Percentiles rank a stretch among this genome's conserved stretches.
phyloP scores from a whole-genome alignment of 495 filamentous ascomycete genomes.

The Thozetella sp. region DNA sequence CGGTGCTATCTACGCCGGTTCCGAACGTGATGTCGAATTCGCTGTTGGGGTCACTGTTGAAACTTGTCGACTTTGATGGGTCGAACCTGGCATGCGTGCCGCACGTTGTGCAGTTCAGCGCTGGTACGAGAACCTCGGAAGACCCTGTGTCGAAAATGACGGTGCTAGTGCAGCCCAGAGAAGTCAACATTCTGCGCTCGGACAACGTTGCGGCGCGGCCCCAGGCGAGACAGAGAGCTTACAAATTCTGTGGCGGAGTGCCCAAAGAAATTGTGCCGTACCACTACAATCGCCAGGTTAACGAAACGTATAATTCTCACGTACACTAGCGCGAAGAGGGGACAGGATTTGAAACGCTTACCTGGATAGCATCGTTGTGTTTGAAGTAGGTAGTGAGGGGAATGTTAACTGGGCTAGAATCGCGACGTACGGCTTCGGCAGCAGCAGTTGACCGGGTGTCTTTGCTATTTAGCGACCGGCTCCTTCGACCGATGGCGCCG shows the following conservation, averaged over 20 bases:
- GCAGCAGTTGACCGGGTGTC: too few species aligned
- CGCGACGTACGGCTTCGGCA: background rate
- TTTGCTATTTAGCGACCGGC: too few species aligned
- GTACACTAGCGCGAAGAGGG: background rate
- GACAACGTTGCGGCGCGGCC: background rate
- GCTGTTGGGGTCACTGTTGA: background rate
- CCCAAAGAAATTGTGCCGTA: background rate
- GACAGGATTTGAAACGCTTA: background rate
- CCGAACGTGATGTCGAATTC: background rate
- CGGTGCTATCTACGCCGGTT: background rate
- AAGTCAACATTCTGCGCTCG: background rate
- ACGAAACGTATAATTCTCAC: background rate
- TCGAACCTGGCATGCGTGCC: background rate
- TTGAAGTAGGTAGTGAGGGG: background rate
- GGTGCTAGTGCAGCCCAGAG: background rate
- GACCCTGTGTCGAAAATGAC: background rate
- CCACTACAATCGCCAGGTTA: too few species aligned
- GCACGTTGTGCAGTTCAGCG: background rate
- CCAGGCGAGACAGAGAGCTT: background rate
- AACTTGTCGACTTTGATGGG: background rate
- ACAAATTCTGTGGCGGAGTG: background rate
- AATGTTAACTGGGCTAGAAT: background rate
- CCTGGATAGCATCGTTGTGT: background rate
- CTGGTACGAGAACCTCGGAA: background rate
- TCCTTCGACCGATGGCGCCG: too few species aligned